Evolutionary conservation across 2,329 filamentous ascomycete genomes (phyloP).

Genomic region (Exophiala bonariae): DNA sequence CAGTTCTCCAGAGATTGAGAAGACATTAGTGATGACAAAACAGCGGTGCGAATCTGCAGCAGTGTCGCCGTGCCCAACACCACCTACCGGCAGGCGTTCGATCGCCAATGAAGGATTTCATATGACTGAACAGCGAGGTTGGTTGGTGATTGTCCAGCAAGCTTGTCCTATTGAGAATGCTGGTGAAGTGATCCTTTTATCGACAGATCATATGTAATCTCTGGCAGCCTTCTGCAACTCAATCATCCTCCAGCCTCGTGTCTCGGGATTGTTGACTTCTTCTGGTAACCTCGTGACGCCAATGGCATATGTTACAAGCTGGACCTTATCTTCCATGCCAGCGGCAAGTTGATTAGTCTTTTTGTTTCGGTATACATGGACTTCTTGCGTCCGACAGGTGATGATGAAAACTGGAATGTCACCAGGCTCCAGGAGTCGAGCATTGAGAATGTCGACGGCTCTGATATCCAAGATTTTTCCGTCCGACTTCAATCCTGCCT

Average conservation of each 20-base stretch:
- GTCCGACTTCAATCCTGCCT: constrained; percentile 89
- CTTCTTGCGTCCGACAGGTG: constrained; percentile 93
- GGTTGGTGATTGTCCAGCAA: too few relatives aligned
- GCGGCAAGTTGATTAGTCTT: constrained; percentile 88
- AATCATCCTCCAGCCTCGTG: constrained; percentile 93
- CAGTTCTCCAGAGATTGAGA: too few relatives aligned
- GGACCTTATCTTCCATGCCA: constrained; percentile 98
- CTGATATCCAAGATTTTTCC: constrained; percentile 94
- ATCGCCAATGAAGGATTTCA: too few relatives aligned
- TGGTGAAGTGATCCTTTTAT: too few relatives aligned
- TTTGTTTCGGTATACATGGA: constrained; percentile 91
- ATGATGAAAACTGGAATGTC: constrained; percentile 87
- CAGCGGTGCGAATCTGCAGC: too few relatives aligned
- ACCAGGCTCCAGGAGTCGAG: constrained; percentile 48
- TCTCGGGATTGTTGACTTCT: constrained; percentile 96
- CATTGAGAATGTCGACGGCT: constrained; percentile 72
- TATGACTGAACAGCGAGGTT: too few relatives aligned
- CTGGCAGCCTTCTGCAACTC: constrained; percentile 98
- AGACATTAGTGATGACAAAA: too few relatives aligned
- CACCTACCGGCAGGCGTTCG: too few relatives aligned
- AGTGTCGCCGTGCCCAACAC: too few relatives aligned
- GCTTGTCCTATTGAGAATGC: too few relatives aligned
- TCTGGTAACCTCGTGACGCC: constrained; percentile 91
- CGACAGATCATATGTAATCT: constrained; percentile 68
- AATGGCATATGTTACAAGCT: constrained; percentile 97